Conservation (phyloP, 306 rosid species). For the Echinosophora koreensis region DNA sequence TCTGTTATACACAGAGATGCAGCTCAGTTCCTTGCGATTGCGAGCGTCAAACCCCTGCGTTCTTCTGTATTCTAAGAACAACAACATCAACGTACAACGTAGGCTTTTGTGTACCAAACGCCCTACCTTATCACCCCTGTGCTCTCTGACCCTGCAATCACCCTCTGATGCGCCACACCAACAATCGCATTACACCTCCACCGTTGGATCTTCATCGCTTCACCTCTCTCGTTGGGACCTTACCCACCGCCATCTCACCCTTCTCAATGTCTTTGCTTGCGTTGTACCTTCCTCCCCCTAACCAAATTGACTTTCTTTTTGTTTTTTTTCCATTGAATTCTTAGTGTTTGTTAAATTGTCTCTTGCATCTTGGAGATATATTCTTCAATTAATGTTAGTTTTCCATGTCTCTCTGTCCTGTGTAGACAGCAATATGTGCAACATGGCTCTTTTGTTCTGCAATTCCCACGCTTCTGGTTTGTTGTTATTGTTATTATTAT, state of each 20-base stretch:
- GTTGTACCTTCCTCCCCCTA: conserved; percentile 50
- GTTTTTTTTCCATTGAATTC: background rate
- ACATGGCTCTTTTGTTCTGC: conserved; percentile 92
- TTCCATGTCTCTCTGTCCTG: background rate
- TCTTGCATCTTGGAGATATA: background rate
- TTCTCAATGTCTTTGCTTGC: conserved; percentile 78
- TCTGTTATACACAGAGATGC: conserved; percentile 50
- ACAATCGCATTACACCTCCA: conserved; percentile 55
- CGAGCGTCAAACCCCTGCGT: conserved; percentile 51
- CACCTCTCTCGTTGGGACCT: conserved; percentile 62
- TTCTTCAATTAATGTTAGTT: conserved; percentile 13
- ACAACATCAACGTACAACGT: conserved; percentile 34
- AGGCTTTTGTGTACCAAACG: conserved; percentile 37
- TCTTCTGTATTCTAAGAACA: conserved; percentile 13
- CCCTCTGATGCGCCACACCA: conserved; percentile 36
- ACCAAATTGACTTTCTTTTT: background rate
- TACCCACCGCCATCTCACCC: conserved; percentile 69
- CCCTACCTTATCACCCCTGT: conserved; percentile 37
- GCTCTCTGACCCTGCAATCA: conserved; percentile 50
- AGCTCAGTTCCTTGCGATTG: conserved; percentile 46
- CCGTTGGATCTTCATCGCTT: conserved; percentile 59
- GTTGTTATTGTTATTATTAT: too few species aligned
- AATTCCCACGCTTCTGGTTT: conserved; percentile 90
- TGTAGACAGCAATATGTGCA: conserved; percentile 79
- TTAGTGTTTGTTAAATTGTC: background rate